Base-by-base conservation (phyloP, 2,329 filamentous ascomycete species). In the Emergomyces orientalis region DNA sequence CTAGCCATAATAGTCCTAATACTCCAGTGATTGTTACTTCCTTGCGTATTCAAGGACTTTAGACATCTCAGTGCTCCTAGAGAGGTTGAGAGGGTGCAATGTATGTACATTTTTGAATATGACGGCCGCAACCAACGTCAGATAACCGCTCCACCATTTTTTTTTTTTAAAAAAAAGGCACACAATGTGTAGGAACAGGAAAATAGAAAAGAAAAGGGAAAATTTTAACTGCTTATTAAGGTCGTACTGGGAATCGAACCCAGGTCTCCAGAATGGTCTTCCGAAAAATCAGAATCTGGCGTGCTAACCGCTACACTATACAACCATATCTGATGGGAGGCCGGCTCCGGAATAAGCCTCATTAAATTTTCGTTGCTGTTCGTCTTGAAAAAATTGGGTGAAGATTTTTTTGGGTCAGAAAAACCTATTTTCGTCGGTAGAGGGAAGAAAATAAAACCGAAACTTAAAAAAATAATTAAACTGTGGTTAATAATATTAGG, bases 221-320 rank as follows among this genome's bases (percentile, higher is more conserved):
- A 58, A 43, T 30, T 47, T n/a, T n/a, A n/a, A 58, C 27, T 19
- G 3, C 2, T 30, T 37, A 5, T 30, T 30, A 1, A 63, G 63
- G 63, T 64, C 63, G 60, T 63, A 59, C 63, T 64, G 63, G 61
- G 63, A 64, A 52, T 64, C 63, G 63, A 64, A 64, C 63, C 57
- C 61, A 58, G 63, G 57, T 62, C 37, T 55, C 56, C 54, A 59
- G 63, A 64, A 64, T 64, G n/a, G n/a, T n/a, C n/a, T n/a, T n/a
- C n/a, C n/a, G n/a, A n/a, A n/a, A n/a, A n/a, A n/a, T n/a, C 63
- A 64, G 60, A 64, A 64, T 62, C 63, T 59, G 45, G 56, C 39
- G 63, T 64, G 60, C 54, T 64, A 56, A 64, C 63, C 63, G 47
- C 56, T 64, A 64, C 59, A 62, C 63, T 64, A 64, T 59, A 62